Conservation (phyloP, 2,329 filamentous ascomycete species). For the Talaromyces islandicus region DNA sequence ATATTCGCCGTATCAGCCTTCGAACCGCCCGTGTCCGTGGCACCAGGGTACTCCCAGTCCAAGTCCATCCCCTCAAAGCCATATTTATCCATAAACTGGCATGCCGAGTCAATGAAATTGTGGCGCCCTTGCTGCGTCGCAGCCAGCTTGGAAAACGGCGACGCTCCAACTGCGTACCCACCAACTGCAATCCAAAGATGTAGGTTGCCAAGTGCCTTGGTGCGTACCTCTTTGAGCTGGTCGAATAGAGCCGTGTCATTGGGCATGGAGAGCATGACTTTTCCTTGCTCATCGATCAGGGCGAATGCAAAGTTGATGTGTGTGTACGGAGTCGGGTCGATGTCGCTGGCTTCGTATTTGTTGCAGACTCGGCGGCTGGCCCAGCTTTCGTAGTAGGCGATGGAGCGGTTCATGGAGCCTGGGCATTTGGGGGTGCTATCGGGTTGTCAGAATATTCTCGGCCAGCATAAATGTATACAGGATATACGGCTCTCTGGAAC, state of each 20-base stretch:
- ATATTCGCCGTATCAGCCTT: constrained; percentile 7
- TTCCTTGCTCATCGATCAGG: constrained; percentile 32
- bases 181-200: constrained; percentile 26
- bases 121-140: constrained; percentile 5
- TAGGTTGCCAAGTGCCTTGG: constrained; percentile 14
- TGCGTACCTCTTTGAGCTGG: constrained; percentile 28
- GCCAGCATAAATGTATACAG: no score
- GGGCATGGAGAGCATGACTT: constrained; percentile 20
- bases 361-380: constrained; percentile 10
- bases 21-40: constrained; percentile 3
- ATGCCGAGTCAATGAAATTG: constrained; percentile 11
- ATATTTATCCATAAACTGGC: constrained; percentile 17
- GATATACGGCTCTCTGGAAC: background rate
- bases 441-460: background rate
- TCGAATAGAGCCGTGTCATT: constrained; percentile 15
- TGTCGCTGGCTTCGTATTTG: constrained; percentile 9
- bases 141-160: constrained; percentile 11
- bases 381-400: constrained; percentile 34
- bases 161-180: constrained; percentile 12
- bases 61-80: constrained; percentile 20
- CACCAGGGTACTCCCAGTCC: constrained; percentile 19
- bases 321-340: constrained; percentile 14
- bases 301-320: constrained; percentile 38
- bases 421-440: constrained; percentile 3
- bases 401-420: constrained; percentile 12